A percentile compares a stretch with the other conserved stretches of the same genome.
These are phyloP conservation scores for Peniophora sp. DNA, from an alignment of 1,284 basidiomycete species.

Conservation along the genomic window DNA sequence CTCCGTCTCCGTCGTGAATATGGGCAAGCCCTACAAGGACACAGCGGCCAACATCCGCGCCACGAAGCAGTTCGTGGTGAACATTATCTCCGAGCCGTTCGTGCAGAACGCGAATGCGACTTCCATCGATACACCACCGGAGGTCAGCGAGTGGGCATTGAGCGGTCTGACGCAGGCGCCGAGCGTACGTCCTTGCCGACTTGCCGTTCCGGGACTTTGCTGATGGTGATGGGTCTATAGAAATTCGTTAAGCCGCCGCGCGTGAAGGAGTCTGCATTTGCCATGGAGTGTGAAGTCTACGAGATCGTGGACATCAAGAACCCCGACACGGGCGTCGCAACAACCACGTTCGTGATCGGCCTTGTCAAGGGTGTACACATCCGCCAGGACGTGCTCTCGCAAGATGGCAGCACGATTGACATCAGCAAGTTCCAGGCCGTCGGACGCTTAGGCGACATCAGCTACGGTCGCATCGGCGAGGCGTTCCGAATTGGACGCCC, in stretches of 20 bases:
- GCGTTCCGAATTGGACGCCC: slow-evolving; percentile 51
- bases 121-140: slow-evolving; percentile 56
- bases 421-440: slow-evolving; percentile 50
- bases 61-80: slow-evolving; percentile 68
- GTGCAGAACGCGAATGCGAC: slow-evolving; percentile 67
- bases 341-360: slow-evolving; percentile 56
- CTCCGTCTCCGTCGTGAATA: slow-evolving; percentile 48
- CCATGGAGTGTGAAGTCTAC: slow-evolving; percentile 67
- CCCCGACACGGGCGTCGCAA: slow-evolving; percentile 30
- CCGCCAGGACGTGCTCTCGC: slow-evolving; percentile 40
- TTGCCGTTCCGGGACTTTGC: not conserved
- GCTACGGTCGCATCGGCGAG: slow-evolving; percentile 45
- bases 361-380: slow-evolving; percentile 59
- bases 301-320: slow-evolving; percentile 48
- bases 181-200: slow-evolving; percentile 32
- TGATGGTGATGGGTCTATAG: slow-evolving; percentile 4
- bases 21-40: slow-evolving; percentile 46
- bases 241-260: slow-evolving; percentile 50
- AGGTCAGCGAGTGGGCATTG: slow-evolving; percentile 66
- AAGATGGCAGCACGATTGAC: slow-evolving; percentile 41
- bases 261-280: slow-evolving; percentile 65
- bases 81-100: slow-evolving; percentile 71
- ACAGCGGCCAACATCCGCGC: slow-evolving; percentile 59
- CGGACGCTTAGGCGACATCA: slow-evolving; percentile 56
- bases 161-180: slow-evolving; percentile 59